These are phyloP conservation scores for Fusarium sp. DNA, from an alignment of 2,329 filamentous ascomycete genomes.

Conservation along the genomic window DNA sequence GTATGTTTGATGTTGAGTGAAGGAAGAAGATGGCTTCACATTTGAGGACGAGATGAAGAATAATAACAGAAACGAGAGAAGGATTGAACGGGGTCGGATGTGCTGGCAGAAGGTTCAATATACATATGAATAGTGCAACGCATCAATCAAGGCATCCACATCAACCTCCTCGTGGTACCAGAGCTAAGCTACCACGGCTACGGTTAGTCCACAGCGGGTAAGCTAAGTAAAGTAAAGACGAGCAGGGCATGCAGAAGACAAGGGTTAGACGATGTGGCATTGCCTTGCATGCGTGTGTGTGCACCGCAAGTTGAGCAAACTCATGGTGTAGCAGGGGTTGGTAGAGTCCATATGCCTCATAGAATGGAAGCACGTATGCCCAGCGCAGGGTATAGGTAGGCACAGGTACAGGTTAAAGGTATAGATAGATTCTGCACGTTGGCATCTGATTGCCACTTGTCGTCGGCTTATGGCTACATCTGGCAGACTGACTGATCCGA, in stretches of 20 bases:
- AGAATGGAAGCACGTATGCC: not conserved
- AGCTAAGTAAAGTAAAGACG: slow-evolving; percentile 24
- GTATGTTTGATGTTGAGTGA: not conserved
- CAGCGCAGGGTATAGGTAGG: not conserved
- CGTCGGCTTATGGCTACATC: slow-evolving; percentile 47
- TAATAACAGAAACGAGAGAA: slow-evolving; percentile 15
- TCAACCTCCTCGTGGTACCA: slow-evolving; percentile 32
- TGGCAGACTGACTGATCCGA: slow-evolving; percentile 43
- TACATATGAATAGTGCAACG: slow-evolving; percentile 25
- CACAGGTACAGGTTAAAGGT: not conserved
- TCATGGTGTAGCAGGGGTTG: slow-evolving; percentile 22
- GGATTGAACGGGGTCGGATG: slow-evolving; percentile 14
- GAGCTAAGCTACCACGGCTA: slow-evolving; percentile 37
- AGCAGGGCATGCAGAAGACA: slow-evolving; percentile 22
- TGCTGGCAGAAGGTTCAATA: slow-evolving; percentile 38
- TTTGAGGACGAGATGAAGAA: slow-evolving; percentile 22
- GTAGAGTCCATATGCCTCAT: not conserved
- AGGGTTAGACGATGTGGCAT: slow-evolving; percentile 16
- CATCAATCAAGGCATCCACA: slow-evolving; percentile 36
- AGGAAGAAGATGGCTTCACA: slow-evolving; percentile 25
- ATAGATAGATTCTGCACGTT: slow-evolving; percentile 17
- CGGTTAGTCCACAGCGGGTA: slow-evolving; percentile 34
- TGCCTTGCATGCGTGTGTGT: slow-evolving; percentile 23
- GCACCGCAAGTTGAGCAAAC: slow-evolving; percentile 21
- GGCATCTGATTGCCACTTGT: slow-evolving; percentile 43